Base-by-base conservation (phyloP, 208 protist species). In the Phytomonas serpens region DNA sequence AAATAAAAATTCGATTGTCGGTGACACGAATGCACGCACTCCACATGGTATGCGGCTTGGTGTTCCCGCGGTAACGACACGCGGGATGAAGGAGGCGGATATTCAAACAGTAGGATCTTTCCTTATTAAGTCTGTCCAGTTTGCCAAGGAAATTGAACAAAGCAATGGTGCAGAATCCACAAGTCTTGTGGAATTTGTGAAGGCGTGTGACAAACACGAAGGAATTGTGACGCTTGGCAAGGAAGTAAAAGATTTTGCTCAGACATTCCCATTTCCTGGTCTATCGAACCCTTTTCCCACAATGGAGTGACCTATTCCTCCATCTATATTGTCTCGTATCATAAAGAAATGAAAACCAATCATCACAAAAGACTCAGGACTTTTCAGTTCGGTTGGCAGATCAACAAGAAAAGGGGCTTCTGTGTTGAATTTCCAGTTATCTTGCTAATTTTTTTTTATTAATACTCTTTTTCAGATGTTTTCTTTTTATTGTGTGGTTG, bases 1-100 rank as follows among this genome's bases (percentile, higher is more conserved):
- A 30, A 99, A 99, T 88, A 99, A 99, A 85, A 99, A 99, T 84
- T 90, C 97, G 13, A 94, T 99, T 67, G 83, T 87, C n/a, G 97
- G 97, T 42, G 98, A 99, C 75, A 93, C 88, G 69, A 93, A 77
- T 65, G 97, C 98, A 10, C 69, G 98, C 37, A 86, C 84, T 7
- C 98, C 98, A 1, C 89, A 90, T 40, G 98, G 97, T 51, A 87
- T 99, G 23, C 96, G 98, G 69, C 72, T 99, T 10, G 98, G 98
- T 65, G 96, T 97, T 19, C 91, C 93, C 29, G 93, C 98, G 9
- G 78, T 99, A n/a, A 99, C 98, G 2, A 92, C 97, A 19, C 93
- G 98, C 61, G 97, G 97, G 30, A 86, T 99, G 75, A 77, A 75
- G 34, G 95, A 98, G 84, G 63, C 37, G 14, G 95, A 99, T 73